These are phyloP conservation scores for Dictyostelium purpureum DNA, from an alignment of 78 protist species.

Conservation along the genomic window DNA sequence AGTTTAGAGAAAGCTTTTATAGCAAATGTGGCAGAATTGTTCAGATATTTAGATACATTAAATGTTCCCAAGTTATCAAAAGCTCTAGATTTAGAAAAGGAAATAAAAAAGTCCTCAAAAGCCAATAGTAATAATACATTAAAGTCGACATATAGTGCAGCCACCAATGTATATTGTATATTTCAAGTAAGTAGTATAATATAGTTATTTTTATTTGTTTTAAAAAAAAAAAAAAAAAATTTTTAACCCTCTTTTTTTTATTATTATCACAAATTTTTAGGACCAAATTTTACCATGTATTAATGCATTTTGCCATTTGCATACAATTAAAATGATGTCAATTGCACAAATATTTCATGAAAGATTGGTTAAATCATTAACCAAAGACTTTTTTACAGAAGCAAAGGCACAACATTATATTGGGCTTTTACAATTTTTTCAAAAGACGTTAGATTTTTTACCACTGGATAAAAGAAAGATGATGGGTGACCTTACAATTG, in stretches of 20 bases:
- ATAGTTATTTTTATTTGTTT: neutral
- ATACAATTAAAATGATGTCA: conserved; percentile 27
- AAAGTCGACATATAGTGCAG: neutral
- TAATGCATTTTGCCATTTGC: conserved; percentile 43
- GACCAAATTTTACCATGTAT: conserved; percentile 75
- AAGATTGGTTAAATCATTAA: conserved; percentile 51
- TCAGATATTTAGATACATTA: conserved; percentile 45
- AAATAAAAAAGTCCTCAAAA: neutral
- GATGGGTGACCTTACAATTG: neutral
- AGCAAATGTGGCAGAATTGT: conserved; percentile 40
- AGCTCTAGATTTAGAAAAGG: neutral
- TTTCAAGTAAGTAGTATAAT: conserved; percentile 38
- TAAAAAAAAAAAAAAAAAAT: neutral
- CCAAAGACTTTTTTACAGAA: conserved; percentile 22
- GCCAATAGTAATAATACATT: conserved; percentile 5
- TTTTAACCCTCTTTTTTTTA: neutral
- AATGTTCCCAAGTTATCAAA: conserved; percentile 6
- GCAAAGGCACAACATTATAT: conserved; percentile 30
- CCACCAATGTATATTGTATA: conserved; percentile 12
- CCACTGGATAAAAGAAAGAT: conserved; percentile 19
- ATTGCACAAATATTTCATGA: conserved; percentile 66
- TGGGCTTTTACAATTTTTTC: conserved; percentile 14
- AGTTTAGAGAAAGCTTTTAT: conserved; percentile 52
- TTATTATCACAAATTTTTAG: neutral
- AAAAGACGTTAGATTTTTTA: conserved; percentile 18